Conservation (phyloP, 2,329 filamentous ascomycete species). For the Ascochyta koolunga region DNA sequence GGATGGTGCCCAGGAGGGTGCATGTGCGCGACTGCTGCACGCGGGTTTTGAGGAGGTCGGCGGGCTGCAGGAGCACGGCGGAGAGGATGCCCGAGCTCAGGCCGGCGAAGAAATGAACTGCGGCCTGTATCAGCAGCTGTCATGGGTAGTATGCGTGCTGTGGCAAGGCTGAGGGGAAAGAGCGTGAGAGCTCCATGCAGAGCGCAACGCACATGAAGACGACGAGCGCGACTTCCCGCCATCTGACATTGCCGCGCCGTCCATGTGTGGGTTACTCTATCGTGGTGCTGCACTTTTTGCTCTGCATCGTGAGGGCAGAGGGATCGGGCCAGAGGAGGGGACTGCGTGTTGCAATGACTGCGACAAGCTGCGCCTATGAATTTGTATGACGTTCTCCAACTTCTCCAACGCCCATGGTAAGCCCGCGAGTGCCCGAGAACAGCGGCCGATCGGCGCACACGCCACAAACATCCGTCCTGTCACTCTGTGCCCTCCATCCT, state of each 20-base stretch:
- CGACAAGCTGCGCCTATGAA: neutral
- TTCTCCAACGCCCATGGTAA: conserved; percentile 2
- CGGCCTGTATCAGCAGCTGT: conserved; percentile 4
- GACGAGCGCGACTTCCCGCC: conserved; percentile 56
- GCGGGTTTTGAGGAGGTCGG: conserved; percentile 94
- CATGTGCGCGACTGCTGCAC: conserved; percentile 83
- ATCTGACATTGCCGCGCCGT: conserved; percentile 58
- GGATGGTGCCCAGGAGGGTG: conserved; percentile 71
- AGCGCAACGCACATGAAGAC: conserved; percentile 52
- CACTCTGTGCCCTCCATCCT: no score
- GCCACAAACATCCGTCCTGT: conserved; percentile 7
- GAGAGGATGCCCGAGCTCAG: conserved; percentile 86
- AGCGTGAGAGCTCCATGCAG: conserved; percentile 20
- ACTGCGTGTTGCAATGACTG: conserved; percentile 1
- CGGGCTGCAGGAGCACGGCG: conserved; percentile 88
- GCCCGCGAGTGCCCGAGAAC: conserved; percentile 11
- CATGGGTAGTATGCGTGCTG: neutral
- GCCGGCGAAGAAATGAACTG: conserved; percentile 83
- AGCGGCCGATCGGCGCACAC: conserved; percentile 10
- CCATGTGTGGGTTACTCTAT: conserved; percentile 32
- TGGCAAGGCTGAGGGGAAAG: neutral
- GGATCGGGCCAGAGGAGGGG: neutral
- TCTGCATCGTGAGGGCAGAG: conserved; percentile 13
- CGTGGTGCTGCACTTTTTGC: neutral
- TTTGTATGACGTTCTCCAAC: conserved; percentile 19